Percentiles rank a stretch among this genome's conserved stretches.
phyloP scores from a whole-genome alignment of 129 eudicot genomes.

The Deinandra increscens region DNA sequence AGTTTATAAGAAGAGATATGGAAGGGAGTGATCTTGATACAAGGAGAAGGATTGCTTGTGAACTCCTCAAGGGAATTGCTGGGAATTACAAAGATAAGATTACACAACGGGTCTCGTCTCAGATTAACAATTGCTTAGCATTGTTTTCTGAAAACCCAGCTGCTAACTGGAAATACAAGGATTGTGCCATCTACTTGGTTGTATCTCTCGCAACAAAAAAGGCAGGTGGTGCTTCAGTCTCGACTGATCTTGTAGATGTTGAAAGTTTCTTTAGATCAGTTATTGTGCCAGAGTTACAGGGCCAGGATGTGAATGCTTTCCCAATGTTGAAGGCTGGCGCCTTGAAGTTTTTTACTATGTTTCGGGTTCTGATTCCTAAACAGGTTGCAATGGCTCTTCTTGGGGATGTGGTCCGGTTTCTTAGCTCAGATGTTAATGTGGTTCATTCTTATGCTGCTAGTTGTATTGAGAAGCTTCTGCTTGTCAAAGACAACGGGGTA shows the following conservation, averaged over 20 bases:
- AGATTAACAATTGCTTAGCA: constrained; percentile 58
- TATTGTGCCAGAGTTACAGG: constrained; percentile 79
- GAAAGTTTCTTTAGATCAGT: constrained; percentile 71
- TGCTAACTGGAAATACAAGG: constrained; percentile 85
- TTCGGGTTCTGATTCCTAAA: constrained; percentile 71
- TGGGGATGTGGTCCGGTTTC: constrained; percentile 77
- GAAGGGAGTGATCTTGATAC: constrained; percentile 97
- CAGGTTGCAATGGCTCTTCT: constrained; percentile 61
- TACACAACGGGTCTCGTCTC: constrained; percentile 53
- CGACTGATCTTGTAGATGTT: constrained; percentile 83
- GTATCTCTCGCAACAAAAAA: constrained; percentile 71
- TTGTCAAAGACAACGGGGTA: constrained; percentile 76
- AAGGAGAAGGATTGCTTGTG: constrained; percentile 95
- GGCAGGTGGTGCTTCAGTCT: constrained; percentile 67
- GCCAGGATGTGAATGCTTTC: constrained; percentile 69
- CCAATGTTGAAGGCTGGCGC: constrained; percentile 93
- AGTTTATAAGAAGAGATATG: constrained; percentile 87
- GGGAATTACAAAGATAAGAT: constrained; percentile 70
- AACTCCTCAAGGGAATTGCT: constrained; percentile 92
- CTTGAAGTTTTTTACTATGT: constrained; percentile 77
- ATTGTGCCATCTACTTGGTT: constrained; percentile 90
- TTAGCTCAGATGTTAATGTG: constrained; percentile 72
- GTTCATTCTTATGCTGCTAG: constrained; percentile 99
- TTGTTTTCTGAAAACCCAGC: constrained; percentile 64
- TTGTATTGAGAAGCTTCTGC: constrained; percentile 84